Evolutionary conservation across 768 basidiomycete genomes (phyloP).

Genomic region (Lentinula raphanica): DNA sequence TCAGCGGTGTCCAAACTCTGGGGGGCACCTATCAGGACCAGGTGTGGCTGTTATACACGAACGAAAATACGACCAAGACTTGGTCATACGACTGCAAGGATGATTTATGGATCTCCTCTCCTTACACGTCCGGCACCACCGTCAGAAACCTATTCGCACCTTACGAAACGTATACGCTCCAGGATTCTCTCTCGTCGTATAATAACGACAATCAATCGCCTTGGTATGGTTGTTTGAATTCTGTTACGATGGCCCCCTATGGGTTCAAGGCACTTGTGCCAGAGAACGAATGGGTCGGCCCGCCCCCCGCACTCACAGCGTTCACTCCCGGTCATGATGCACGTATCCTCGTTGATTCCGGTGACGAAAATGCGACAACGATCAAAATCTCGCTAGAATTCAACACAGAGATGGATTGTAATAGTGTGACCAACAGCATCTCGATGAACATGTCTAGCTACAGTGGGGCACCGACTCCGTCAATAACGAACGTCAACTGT

Average conservation of each 20-base stretch:
- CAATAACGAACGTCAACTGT: slow-evolving; percentile 48
- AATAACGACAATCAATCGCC: slow-evolving; percentile 56
- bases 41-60: slow-evolving; percentile 84
- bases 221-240: slow-evolving; percentile 73
- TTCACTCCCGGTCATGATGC: slow-evolving; percentile 87
- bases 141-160: slow-evolving; percentile 82
- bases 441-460: slow-evolving; percentile 67
- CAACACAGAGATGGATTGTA: slow-evolving; percentile 71
- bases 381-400: slow-evolving; percentile 85
- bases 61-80: slow-evolving; percentile 70
- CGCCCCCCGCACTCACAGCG: slow-evolving; percentile 71
- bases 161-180: slow-evolving; percentile 69
- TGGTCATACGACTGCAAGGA: slow-evolving; percentile 59
- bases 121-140: slow-evolving; percentile 53
- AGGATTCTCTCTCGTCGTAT: slow-evolving; percentile 62
- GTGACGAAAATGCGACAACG: slow-evolving; percentile 57
- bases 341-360: slow-evolving; percentile 50
- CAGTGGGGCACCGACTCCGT: slow-evolving; percentile 49
- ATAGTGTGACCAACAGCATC: slow-evolving; percentile 61
- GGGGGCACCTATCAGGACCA: slow-evolving; percentile 58
- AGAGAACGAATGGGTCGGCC: slow-evolving; percentile 55
- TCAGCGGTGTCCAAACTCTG: slow-evolving; percentile 58
- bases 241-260: slow-evolving; percentile 63
- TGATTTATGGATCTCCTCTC: slow-evolving; percentile 74
- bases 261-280: slow-evolving; percentile 85